These are phyloP conservation scores for Pseudopyricularia javanii DNA, from an alignment of 2,329 filamentous ascomycete genomes.

Conservation along the genomic window DNA sequence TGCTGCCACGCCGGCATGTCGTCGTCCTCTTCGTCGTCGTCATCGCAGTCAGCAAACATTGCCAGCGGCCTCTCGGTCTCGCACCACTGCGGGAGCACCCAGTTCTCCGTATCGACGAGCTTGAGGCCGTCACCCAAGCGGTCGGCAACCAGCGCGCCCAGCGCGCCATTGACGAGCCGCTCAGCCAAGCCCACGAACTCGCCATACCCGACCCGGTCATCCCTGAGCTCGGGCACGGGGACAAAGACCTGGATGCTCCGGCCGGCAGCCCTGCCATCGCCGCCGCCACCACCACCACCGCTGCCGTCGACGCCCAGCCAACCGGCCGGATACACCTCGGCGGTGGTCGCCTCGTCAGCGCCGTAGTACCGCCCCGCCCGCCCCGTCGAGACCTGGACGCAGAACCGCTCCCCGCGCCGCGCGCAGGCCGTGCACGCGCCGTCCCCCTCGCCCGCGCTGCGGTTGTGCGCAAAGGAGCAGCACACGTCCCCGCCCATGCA, in stretches of 20 bases:
- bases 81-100: background rate
- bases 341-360: background rate
- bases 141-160: background rate
- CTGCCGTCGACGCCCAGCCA: background rate
- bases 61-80: background rate
- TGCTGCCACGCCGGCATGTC: too few species aligned
- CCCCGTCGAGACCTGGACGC: constrained; percentile 4
- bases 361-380: background rate
- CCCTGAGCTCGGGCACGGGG: background rate
- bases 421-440: constrained; percentile 6
- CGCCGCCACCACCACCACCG: too few species aligned
- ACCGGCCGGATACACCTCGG: background rate
- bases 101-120: background rate
- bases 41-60: background rate
- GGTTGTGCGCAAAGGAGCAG: constrained; percentile 8
- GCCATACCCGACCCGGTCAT: background rate
- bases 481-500: constrained; percentile 5
- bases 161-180: background rate
- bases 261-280: too few species aligned
- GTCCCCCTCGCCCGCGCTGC: constrained; percentile 6
- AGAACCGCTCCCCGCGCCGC: constrained; percentile 4
- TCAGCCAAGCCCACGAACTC: background rate
- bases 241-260: background rate
- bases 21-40: background rate
- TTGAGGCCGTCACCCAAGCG: background rate